Conservation (phyloP, 805 yeast species). For the Yamadazyma laniorum region DNA sequence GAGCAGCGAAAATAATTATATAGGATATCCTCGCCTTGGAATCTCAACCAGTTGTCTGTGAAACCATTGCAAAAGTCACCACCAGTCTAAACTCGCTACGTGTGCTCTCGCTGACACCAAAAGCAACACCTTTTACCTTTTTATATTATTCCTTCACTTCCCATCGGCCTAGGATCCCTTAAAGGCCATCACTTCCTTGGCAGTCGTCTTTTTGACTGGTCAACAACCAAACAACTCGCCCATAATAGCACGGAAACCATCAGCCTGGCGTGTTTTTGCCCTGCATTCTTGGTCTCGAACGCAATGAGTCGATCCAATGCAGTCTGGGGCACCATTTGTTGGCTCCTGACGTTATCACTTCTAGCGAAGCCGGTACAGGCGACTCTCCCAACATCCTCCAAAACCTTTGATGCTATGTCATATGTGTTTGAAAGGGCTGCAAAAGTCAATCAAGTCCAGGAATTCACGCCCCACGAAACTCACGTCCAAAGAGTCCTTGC, state of each 20-base stretch:
- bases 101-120: too few relatives aligned
- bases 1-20: too few relatives aligned
- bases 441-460: slow-evolving; percentile 22
- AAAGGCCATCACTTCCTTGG: too few relatives aligned
- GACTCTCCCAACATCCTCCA: not conserved
- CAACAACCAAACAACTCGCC: not conserved
- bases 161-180: too few relatives aligned
- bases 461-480: slow-evolving; percentile 28
- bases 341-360: not conserved
- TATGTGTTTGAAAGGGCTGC: not conserved
- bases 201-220: not conserved
- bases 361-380: not conserved
- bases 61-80: too few relatives aligned
- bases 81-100: too few relatives aligned
- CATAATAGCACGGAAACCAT: not conserved
- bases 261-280: not conserved
- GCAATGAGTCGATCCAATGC: not conserved
- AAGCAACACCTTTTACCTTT: too few relatives aligned
- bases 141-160: too few relatives aligned
- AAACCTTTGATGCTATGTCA: not conserved
- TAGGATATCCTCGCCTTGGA: too few relatives aligned
- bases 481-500: slow-evolving; percentile 37
- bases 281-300: too few relatives aligned
- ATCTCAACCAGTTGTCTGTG: too few relatives aligned
- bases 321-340: not conserved